Base-by-base conservation (phyloP, 768 basidiomycete genomes). In the Russula lepida region DNA sequence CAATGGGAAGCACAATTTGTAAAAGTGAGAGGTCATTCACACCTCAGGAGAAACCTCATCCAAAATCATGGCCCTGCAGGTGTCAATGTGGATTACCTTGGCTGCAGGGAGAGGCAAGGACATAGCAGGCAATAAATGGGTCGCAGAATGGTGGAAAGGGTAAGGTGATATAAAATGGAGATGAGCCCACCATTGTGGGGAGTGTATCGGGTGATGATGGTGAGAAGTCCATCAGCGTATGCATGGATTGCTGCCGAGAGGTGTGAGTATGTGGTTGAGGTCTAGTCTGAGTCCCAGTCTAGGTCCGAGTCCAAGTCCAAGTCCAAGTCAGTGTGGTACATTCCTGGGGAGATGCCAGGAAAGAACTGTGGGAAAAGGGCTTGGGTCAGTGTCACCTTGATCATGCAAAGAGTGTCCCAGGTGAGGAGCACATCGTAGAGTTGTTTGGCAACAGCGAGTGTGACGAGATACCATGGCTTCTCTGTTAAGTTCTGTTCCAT, bases 31-130 rank as follows among this genome's bases (percentile, higher is more conserved):
- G 48, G 21, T 23, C 32, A 56, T 58, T 71, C 84, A 71, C 68
- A 94, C 94, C 79, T 94, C 91, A 37, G 91, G 92, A 4, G 95
- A 97, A 71, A 93, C 94, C 74, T 97, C 94, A 49, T 89, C 84
- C 39, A 98, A 78, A 65, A 98, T 97, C 60, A 95, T 80, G 17
- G 95, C 95, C 17, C 95, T 95, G 65, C 92, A 84, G 28, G 93
- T 97, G 68, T 97, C 92, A 69, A 98, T 94, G 72, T 92, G 91
- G 70, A 98, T 95, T 55, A 90, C 85, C 73, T 83, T 87, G 33
- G 91, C 84, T 37, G 83, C 81, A 41, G 94, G 94, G 60, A 95
- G 76, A 47, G 86, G 80, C 41, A 86, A 63, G 25, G 65, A 60
- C 65, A 64, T 66, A 39, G 32, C 50, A 17, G 41, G 47, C 43